Conservation (phyloP, 371 early-diverging fungal species). For the Sanchytrium tribonematis region DNA sequence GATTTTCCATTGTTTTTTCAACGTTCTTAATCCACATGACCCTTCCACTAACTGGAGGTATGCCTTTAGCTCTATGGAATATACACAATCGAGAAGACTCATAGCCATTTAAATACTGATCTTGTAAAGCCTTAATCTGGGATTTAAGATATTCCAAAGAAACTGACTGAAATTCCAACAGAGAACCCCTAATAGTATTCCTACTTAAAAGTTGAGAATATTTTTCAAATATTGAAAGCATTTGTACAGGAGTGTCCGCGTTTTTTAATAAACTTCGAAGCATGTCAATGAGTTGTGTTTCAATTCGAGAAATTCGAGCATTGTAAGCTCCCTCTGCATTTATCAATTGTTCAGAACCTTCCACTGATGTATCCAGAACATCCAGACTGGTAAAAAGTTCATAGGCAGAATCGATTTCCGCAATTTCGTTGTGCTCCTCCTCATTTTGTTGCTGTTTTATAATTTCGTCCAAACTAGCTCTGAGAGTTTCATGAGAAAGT, state of each 20-base stretch:
- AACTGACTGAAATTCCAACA: constrained; percentile 93
- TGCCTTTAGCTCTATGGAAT: constrained; percentile 67
- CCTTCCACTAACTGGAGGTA: constrained; percentile 72
- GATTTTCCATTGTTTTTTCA: constrained; percentile 71
- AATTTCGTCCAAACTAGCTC: constrained; percentile 43
- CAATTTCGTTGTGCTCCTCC: constrained; percentile 21
- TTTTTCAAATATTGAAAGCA: constrained; percentile 94
- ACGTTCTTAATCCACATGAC: constrained; percentile 95
- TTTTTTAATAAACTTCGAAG: constrained; percentile 75
- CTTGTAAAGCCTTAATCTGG: constrained; percentile 72
- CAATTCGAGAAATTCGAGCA: constrained; percentile 74
- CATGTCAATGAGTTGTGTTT: constrained; percentile 79
- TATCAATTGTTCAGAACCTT: constrained; percentile 80
- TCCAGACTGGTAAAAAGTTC: constrained; percentile 74
- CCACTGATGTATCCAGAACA: constrained; percentile 65
- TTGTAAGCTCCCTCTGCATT: constrained; percentile 69
- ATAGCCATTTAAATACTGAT: constrained; percentile 78
- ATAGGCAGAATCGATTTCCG: constrained; percentile 70
- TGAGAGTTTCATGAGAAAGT: constrained; percentile 79
- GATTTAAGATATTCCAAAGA: constrained; percentile 87
- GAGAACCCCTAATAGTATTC: constrained; percentile 94
- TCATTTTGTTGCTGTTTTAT: not conserved
- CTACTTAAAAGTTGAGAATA: constrained; percentile 94
- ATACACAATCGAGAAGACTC: constrained; percentile 54
- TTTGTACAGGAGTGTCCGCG: constrained; percentile 84